A percentile compares a stretch with the other conserved stretches of the same genome.
phyloP scores from a whole-genome alignment of 2,329 filamentous ascomycete genomes.

The Trichothecium roseum region DNA sequence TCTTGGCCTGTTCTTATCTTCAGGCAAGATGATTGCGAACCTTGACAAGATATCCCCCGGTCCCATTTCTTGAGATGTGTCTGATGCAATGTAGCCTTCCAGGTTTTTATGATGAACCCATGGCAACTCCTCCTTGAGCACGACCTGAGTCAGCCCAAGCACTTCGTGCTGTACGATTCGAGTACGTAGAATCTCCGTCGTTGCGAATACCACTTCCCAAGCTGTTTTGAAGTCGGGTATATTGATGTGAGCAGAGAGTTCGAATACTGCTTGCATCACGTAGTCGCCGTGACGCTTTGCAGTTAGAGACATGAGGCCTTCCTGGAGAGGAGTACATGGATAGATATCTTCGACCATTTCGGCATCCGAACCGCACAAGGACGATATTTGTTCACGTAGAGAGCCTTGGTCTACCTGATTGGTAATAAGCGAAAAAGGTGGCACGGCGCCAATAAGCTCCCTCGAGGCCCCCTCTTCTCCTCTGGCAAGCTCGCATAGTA shows the following conservation, averaged over 20 bases:
- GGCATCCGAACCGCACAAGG: not conserved
- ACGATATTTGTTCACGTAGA: not conserved
- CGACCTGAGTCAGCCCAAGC: conserved; percentile 1
- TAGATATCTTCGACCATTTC: conserved; percentile 31
- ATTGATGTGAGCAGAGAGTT: no score
- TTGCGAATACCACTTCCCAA: conserved; percentile 1
- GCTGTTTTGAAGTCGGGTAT: conserved; percentile 1
- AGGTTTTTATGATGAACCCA: not conserved
- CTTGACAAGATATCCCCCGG: no score
- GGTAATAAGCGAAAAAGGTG: no score
- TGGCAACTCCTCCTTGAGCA: not conserved
- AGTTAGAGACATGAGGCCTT: conserved; percentile 34
- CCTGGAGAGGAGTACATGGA: conserved; percentile 37
- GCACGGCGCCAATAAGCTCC: no score
- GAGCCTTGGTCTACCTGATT: not conserved
- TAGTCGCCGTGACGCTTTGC: conserved; percentile 19
- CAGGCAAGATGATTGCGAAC: no score
- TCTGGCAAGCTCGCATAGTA: no score
- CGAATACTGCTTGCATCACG: no score
- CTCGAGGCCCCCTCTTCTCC: no score
- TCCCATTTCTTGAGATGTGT: not conserved
- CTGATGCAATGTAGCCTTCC: not conserved
- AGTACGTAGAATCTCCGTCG: not conserved
- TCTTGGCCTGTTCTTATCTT: no score
- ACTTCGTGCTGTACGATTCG: conserved; percentile 1